Evolutionary conservation across 176 grass and related monocot genomes (phyloP).

Genomic region (Eragrostis curvula): DNA sequence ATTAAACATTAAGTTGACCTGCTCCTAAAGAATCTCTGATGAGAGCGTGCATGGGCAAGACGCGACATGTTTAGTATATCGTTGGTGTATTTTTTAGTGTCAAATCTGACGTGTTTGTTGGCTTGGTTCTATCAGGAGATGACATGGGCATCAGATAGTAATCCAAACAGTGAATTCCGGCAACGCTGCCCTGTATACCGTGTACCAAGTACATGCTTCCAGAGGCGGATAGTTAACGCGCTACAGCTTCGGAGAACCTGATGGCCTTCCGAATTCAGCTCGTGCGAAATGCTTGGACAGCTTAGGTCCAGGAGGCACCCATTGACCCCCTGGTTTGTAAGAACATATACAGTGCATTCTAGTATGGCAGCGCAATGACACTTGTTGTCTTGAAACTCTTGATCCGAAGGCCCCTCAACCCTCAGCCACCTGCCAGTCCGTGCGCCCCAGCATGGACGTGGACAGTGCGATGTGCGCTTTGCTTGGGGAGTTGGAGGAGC

Average conservation of each 20-base stretch:
- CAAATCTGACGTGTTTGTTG: not conserved
- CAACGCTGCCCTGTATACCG: not conserved
- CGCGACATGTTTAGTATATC: not conserved
- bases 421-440: not conserved
- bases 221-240: not conserved
- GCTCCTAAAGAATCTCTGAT: not conserved
- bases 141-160: not conserved
- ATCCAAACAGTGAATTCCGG: not conserved
- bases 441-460: not conserved
- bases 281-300: not conserved
- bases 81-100: not conserved
- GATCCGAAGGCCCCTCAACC: not conserved
- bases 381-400: not conserved
- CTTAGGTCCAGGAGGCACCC: not conserved
- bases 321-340: not conserved
- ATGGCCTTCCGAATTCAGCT: not conserved
- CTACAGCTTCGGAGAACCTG: not conserved
- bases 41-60: not conserved
- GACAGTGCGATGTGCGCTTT: not conserved
- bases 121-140: not conserved
- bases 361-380: not conserved
- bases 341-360: not conserved
- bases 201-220: not conserved
- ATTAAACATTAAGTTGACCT: constrained; percentile 17
- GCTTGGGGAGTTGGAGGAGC: not conserved